These are phyloP conservation scores for Pythium guiyangense DNA, from an alignment of 352 stramenopile species.

Conservation along the genomic window DNA sequence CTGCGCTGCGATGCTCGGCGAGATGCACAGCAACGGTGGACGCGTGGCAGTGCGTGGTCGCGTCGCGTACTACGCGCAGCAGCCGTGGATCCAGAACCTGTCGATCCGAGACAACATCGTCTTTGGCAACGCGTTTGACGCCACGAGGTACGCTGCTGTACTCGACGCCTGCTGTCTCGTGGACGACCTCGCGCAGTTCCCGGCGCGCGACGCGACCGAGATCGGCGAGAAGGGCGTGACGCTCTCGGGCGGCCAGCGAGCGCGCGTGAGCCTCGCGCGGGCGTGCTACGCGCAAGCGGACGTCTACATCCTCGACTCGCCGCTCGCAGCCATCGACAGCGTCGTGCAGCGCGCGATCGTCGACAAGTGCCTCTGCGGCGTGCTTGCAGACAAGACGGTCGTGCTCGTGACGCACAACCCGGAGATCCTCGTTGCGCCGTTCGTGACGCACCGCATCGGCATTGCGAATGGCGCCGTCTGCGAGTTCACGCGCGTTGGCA, in stretches of 20 bases:
- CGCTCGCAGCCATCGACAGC: constrained; percentile 89
- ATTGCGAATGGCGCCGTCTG: constrained; percentile 19
- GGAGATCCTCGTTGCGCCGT: constrained; percentile 41
- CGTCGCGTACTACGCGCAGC: constrained; percentile 76
- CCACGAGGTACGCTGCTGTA: constrained; percentile 41
- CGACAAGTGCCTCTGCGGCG: constrained; percentile 20
- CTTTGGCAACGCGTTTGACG: constrained; percentile 71
- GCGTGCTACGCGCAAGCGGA: constrained; percentile 54
- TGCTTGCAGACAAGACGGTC: constrained; percentile 48
- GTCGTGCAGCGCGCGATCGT: constrained; percentile 92
- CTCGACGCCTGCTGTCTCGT: constrained; percentile 73
- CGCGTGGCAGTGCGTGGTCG: constrained; percentile 33
- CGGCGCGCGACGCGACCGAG: constrained; percentile 87
- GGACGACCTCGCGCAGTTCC: constrained; percentile 83
- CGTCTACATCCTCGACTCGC: constrained; percentile 89
- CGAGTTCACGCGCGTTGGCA: constrained; percentile 1
- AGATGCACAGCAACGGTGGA: constrained; percentile 77
- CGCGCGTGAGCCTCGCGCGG: constrained; percentile 58
- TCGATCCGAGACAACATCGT: constrained; percentile 93
- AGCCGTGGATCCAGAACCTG: constrained; percentile 94
- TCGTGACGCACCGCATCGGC: constrained; percentile 21
- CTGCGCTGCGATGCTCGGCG: constrained; percentile 42
- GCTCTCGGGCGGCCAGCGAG: constrained; percentile 92
- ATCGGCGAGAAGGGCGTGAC: constrained; percentile 96
- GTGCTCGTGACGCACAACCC: constrained; percentile 90